Evolutionary conservation across 2,329 filamentous ascomycete genomes (phyloP), one percentile per base, ranked within the genome.

Genomic region (Claviceps arundinis): DNA sequence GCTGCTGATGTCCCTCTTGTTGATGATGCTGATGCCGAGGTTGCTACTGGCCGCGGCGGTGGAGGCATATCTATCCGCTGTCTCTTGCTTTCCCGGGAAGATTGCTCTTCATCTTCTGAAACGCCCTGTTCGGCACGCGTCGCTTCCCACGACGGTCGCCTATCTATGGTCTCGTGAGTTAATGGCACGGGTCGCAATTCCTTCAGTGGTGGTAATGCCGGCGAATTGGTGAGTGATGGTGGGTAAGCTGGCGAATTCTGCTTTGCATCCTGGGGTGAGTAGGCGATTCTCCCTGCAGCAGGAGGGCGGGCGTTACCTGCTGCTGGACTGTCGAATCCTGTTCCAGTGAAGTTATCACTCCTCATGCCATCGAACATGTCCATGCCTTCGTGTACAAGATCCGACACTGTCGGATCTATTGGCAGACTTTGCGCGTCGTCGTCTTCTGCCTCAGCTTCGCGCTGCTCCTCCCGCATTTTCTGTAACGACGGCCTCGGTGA

Each of bases 381-480:
- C 59, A 74, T 63, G 2, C 73, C 73, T 40, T 73, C 66, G 13
- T 76, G 70, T 16, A 68, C 61, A 19, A 65, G 57, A 26, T 63
- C 60, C 42, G 61, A 59, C 24, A 56, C 60, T 17, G 58, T 57
- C n/a, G 60, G 57, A 40, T 58, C 41, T 7, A 40, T 16, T 1
- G 52, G 47, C 26, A 26, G 14, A 37, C 42, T 48, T 22, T 47
- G 43, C 22, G n/a, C 65, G 17, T 60, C 53, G 44, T 58, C 55
- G 22, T 26, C 42, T n/a, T 54, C 34, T n/a, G 53, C 54, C 37
- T 54, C 61, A 16, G 65, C 64, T 38, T 66, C 65, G 8, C 57
- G 9, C 26, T 48, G 47, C 13, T 48, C 47, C 30, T 50, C 42
- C 30, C 47, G 47, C n/a, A 47, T 8, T 14, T 42, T 50, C 14